Evolutionary conservation across 148 eudicot genomes (phyloP), one percentile per base, ranked within the genome.

Genomic region (Salicornia ramosissima): DNA sequence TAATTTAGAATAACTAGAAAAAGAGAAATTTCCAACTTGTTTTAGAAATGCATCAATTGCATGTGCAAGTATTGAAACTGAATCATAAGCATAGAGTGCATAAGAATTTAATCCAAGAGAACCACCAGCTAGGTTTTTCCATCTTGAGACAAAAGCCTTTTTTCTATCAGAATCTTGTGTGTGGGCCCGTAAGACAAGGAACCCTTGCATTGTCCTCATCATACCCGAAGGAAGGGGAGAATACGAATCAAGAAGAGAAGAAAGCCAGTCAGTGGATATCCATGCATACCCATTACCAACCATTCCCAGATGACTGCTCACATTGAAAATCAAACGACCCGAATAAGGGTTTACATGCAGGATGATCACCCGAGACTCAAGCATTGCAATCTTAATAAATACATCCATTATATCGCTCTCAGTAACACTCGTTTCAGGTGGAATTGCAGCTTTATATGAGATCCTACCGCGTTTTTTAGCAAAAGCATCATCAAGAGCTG

Each of bases 181-280:
- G 75, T 88, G 97, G 18, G 83, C 79, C 45, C 99, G 96, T 80
- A 94, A 72, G 72, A 73, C 81, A 58, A 94, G 74, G 65, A 87
- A 89, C 34, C 99, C 99, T 79, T 94, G 99, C 78, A 94, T 75
- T 10, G 73, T 67, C 28, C 79, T 84, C 86, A 79, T 74, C 43
- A 66, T 54, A 26, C 76, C 84, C 16, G 79, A 45, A 22, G 83
- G 81, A 59, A 86, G 74, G 55, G 84, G 85, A 24, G 85, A 78
- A 55, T 80, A 68, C 16, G 97, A 80, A 77, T 94, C 99, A 33
- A 88, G 54, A 75, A 74, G 74, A 39, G 92, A 80, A 11, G 97
- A 81, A 75, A 94, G 93, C 97, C 97, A 94, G 71, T 94, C 99
- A 0, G 97, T 94, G 22, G 90, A 81, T 56, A 94, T 82, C 97